Conservation (phyloP, 176 grass and related monocot genomes). For the Carex scoparia region DNA sequence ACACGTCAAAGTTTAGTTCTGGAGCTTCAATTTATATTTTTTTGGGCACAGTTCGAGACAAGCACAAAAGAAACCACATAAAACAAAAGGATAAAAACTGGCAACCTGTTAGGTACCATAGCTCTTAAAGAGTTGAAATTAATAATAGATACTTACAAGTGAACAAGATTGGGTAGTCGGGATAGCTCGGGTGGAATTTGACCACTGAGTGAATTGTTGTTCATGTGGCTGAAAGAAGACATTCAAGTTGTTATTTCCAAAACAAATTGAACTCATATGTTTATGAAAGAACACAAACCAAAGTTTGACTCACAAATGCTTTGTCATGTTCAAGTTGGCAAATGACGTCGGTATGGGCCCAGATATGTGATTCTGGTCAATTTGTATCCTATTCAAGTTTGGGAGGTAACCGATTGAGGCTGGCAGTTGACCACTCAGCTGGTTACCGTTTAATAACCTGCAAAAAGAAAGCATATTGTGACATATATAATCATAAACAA, state of each 20-base stretch:
- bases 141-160: slow-evolving; percentile 65
- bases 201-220: slow-evolving; percentile 95
- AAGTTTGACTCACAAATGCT: slow-evolving; percentile 72
- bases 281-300: slow-evolving; percentile 15
- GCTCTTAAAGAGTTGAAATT: not conserved
- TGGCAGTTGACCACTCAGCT: slow-evolving; percentile 69
- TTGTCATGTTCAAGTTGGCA: slow-evolving; percentile 60
- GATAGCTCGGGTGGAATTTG: slow-evolving; percentile 69
- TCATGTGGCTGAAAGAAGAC: slow-evolving; percentile 79
- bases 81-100: not conserved
- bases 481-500: not conserved
- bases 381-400: slow-evolving; percentile 74
- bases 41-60: not conserved
- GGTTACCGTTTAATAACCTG: slow-evolving; percentile 86
- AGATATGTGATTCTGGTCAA: slow-evolving; percentile 71
- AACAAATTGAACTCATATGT: slow-evolving; percentile 10
- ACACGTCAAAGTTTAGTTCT: not conserved
- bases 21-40: slow-evolving; percentile 6
- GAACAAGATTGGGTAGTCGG: slow-evolving; percentile 58
- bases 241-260: slow-evolving; percentile 17
- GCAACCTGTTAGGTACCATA: not conserved
- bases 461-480: slow-evolving; percentile 23
- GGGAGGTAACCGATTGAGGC: slow-evolving; percentile 74
- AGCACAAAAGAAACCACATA: not conserved
- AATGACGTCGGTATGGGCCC: slow-evolving; percentile 85